phyloP scores from a whole-genome alignment of 1,284 basidiomycete genomes.

The Cystobasidium pallidum region DNA sequence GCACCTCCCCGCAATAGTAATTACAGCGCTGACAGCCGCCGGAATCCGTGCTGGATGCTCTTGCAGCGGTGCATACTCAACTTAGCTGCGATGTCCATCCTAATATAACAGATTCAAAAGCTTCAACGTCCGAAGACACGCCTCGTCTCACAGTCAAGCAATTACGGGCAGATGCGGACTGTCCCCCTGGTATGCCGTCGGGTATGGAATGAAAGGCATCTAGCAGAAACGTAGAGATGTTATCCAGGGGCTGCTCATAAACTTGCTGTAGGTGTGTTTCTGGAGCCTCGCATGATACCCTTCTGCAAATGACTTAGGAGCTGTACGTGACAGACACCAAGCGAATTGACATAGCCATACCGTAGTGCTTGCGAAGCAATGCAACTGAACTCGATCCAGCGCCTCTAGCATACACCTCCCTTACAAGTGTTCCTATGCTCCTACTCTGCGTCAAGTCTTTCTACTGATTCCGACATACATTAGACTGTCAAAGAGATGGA shows the following conservation, averaged over 20 bases:
- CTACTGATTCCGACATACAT: not conserved
- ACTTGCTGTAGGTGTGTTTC: no score
- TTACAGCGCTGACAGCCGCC: constrained; percentile 28
- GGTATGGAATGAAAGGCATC: constrained; percentile 92
- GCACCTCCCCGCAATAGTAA: constrained; percentile 63
- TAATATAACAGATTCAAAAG: no score
- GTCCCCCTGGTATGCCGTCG: constrained; percentile 98
- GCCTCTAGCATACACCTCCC: no score
- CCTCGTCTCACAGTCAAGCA: constrained; percentile 85
- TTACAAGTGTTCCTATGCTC: no score
- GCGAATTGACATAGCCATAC: no score
- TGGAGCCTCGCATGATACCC: no score
- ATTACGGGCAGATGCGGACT: constrained; percentile 95
- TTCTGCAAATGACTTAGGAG: no score
- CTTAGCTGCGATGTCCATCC: constrained; percentile 95
- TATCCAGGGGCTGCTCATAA: no score
- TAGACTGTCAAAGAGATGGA: not conserved
- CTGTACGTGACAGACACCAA: no score
- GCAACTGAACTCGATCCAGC: no score
- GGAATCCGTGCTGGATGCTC: constrained; percentile 69
- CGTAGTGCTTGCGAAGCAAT: no score
- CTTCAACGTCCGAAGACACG: constrained; percentile 73
- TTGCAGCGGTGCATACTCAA: constrained; percentile 95
- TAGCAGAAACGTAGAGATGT: no score
- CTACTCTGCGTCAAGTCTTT: not conserved